phyloP scores from a whole-genome alignment of 2,329 filamentous ascomycete genomes.

The Chaetomium olivaceum region DNA sequence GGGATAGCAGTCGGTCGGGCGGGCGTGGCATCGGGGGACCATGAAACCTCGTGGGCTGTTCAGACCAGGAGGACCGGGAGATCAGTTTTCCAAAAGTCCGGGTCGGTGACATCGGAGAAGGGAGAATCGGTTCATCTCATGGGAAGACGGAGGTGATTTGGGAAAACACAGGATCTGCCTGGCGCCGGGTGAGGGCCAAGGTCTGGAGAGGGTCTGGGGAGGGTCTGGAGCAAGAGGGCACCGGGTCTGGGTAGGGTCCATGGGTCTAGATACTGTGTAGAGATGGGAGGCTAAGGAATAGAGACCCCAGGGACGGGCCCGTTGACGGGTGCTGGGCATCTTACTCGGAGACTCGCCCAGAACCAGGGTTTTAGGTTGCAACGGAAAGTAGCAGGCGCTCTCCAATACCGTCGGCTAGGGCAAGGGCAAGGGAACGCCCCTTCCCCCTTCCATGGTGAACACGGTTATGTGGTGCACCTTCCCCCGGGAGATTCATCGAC shows the following conservation, averaged over 20 bases:
- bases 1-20: neutral
- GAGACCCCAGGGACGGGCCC: neutral
- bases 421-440: neutral
- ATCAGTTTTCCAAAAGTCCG: neutral
- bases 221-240: neutral
- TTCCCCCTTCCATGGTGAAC: neutral
- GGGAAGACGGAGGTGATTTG: neutral
- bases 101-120: neutral
- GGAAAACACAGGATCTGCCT: slow-evolving; percentile 3
- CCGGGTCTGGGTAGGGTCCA: neutral
- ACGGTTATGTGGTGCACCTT: neutral
- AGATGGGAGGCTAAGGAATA: neutral
- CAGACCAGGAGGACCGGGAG: slow-evolving; percentile 2
- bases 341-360: neutral
- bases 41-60: slow-evolving; percentile 14
- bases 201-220: slow-evolving; percentile 2
- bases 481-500: slow-evolving; percentile 1
- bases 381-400: slow-evolving; percentile 18
- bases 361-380: slow-evolving; percentile 4
- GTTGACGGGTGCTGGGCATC: neutral
- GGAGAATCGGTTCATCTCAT: neutral
- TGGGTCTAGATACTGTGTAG: no score
- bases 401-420: slow-evolving; percentile 6
- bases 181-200: slow-evolving; percentile 10
- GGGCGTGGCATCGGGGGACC: neutral